Conservation (phyloP, 768 basidiomycete genomes). For the Pleurotus cornucopiae region DNA sequence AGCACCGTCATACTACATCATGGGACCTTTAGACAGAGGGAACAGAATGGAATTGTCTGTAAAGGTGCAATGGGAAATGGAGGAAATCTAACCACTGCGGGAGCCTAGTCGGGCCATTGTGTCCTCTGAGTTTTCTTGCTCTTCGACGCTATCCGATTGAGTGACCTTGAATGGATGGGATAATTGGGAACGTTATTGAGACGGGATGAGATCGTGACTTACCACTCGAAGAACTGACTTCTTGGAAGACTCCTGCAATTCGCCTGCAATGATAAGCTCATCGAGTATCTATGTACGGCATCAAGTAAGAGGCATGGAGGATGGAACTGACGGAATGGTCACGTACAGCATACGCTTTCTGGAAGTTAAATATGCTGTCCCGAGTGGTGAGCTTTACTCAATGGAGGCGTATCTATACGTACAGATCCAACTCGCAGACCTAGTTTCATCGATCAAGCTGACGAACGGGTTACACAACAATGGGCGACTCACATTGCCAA, state of each 20-base stretch:
- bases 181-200: not conserved
- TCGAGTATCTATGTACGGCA: constrained; percentile 64
- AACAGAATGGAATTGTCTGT: constrained; percentile 12
- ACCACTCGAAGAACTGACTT: constrained; percentile 61
- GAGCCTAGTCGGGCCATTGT: constrained; percentile 73
- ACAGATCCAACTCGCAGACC: constrained; percentile 95
- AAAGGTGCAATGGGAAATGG: constrained; percentile 11
- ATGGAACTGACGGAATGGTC: constrained; percentile 10
- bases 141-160: constrained; percentile 79
- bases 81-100: constrained; percentile 55
- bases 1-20: constrained; percentile 28
- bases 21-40: constrained; percentile 34
- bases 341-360: constrained; percentile 85
- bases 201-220: constrained; percentile 11
- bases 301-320: no score
- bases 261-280: constrained; percentile 90
- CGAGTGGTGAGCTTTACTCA: not conserved
- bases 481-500: constrained; percentile 74
- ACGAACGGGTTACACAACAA: not conserved
- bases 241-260: constrained; percentile 91
- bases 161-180: constrained; percentile 54
- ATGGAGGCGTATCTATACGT: constrained; percentile 19
- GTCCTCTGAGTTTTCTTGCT: constrained; percentile 83
- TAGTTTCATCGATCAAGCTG: constrained; percentile 27
- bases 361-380: constrained; percentile 91